These are phyloP conservation scores for Glonium stellatum DNA, from an alignment of 495 filamentous ascomycete species.

Conservation along the genomic window DNA sequence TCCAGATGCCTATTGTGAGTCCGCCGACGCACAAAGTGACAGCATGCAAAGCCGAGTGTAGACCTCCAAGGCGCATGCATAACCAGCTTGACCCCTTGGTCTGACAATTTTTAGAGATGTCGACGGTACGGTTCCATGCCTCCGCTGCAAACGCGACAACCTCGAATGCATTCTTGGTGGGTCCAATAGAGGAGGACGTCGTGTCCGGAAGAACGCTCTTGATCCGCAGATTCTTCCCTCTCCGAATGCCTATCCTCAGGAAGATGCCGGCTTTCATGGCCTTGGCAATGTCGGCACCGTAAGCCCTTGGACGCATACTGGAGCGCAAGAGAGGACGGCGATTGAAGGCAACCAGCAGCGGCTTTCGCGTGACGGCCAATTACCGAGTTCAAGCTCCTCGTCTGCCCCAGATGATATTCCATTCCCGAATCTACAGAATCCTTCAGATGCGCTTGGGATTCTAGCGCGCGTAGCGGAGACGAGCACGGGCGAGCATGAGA, in stretches of 20 bases:
- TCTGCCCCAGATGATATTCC: slow-evolving; percentile 33
- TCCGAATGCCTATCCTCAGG: slow-evolving; percentile 4
- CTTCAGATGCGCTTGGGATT: slow-evolving; percentile 43
- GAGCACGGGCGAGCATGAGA: slow-evolving; percentile 24
- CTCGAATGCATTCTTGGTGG: slow-evolving; percentile 56
- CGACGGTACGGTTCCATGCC: slow-evolving; percentile 48
- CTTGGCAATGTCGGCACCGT: slow-evolving; percentile 26
- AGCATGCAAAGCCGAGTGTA: no score
- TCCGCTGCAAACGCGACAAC: slow-evolving; percentile 51
- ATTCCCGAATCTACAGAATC: slow-evolving; percentile 41
- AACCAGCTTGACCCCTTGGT: no score
- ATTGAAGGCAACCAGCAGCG: slow-evolving; percentile 5
- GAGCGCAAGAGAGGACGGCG: neutral
- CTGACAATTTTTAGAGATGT: slow-evolving; percentile 17
- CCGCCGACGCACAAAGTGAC: neutral
- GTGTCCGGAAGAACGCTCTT: slow-evolving; percentile 46
- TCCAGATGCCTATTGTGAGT: slow-evolving; percentile 58
- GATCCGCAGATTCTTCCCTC: slow-evolving; percentile 24
- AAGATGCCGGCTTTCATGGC: slow-evolving; percentile 20
- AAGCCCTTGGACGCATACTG: slow-evolving; percentile 16
- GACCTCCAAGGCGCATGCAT: no score
- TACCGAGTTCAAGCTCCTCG: slow-evolving; percentile 33
- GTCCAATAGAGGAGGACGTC: slow-evolving; percentile 55
- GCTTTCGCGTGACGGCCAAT: slow-evolving; percentile 36
- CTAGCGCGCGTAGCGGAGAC: slow-evolving; percentile 42